A percentile compares a stretch with the other conserved stretches of the same genome.
These are phyloP conservation scores for Talaromyces sp. DNA, from an alignment of 2,329 filamentous ascomycete species.

Conservation along the genomic window DNA sequence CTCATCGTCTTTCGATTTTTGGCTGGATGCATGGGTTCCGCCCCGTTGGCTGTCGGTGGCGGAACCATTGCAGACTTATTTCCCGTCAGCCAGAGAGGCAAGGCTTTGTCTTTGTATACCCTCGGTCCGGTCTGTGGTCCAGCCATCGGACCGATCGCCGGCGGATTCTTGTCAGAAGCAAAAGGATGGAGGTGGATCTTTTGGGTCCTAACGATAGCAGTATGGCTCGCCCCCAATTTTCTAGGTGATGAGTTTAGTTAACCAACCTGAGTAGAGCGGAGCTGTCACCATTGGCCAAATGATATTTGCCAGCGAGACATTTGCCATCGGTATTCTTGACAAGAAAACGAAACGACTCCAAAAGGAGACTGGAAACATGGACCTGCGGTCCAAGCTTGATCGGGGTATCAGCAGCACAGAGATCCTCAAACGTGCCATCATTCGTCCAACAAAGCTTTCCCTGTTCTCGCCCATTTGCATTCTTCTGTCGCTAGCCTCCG, in stretches of 20 bases:
- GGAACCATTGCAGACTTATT: slow-evolving; percentile 16
- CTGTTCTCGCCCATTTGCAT: slow-evolving; percentile 51
- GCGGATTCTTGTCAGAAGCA: slow-evolving; percentile 25
- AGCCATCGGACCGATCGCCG: slow-evolving; percentile 26
- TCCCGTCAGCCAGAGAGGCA: slow-evolving; percentile 11
- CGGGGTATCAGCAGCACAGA: slow-evolving; percentile 32
- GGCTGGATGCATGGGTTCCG: slow-evolving; percentile 51
- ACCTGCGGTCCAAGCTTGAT: slow-evolving; percentile 25
- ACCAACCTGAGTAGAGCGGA: slow-evolving; percentile 24
- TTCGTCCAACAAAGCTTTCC: slow-evolving; percentile 45
- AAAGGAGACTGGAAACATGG: slow-evolving; percentile 39
- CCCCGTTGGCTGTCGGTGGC: slow-evolving; percentile 35
- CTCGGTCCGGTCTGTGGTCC: slow-evolving; percentile 17
- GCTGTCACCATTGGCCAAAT: slow-evolving; percentile 31
- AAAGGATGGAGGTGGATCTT: slow-evolving; percentile 34
- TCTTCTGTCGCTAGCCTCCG: slow-evolving; percentile 51
- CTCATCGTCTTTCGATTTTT: slow-evolving; percentile 55
- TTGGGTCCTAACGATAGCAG: slow-evolving; percentile 30
- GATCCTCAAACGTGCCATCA: slow-evolving; percentile 42
- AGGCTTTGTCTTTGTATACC: slow-evolving; percentile 12
- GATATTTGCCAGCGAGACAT: slow-evolving; percentile 41
- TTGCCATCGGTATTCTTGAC: slow-evolving; percentile 37
- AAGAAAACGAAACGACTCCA: slow-evolving; percentile 40
- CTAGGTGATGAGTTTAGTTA: not conserved
- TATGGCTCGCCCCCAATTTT: slow-evolving; percentile 13